Conservation (phyloP, 139 green algal species). For the Tetraselmis striata region DNA sequence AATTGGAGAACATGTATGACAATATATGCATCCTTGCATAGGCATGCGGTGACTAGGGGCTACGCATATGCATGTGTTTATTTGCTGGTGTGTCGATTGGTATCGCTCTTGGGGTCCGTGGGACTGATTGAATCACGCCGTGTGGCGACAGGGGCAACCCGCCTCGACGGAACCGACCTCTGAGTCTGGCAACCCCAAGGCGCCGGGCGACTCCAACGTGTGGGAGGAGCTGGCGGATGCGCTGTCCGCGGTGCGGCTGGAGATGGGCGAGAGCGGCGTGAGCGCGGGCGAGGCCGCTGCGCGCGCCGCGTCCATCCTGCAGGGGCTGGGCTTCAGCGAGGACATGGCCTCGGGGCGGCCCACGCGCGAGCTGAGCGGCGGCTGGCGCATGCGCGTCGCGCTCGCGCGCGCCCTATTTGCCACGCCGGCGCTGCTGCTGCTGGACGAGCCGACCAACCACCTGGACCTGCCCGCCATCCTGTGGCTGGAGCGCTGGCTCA, state of each 20-base stretch:
- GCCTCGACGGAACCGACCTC: no score
- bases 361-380: slow-evolving; percentile 10
- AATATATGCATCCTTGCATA: no score
- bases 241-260: neutral
- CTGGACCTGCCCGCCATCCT: slow-evolving; percentile 27
- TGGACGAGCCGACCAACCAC: slow-evolving; percentile 44
- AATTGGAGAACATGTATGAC: no score
- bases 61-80: no score
- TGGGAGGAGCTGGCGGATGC: neutral
- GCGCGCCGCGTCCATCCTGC: neutral
- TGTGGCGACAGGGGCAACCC: no score
- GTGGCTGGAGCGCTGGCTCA: slow-evolving; percentile 27
- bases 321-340: slow-evolving; percentile 9
- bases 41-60: no score
- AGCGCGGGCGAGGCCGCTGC: neutral
- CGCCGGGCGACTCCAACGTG: neutral
- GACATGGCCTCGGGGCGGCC: neutral
- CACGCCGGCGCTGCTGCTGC: slow-evolving; percentile 45
- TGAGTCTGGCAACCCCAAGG: no score
- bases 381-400: slow-evolving; percentile 67
- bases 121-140: no score
- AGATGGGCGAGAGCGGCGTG: neutral
- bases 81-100: no score
- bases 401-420: slow-evolving; percentile 77
- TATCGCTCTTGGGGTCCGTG: no score